Evolutionary conservation across 176 grass and related monocot species (phyloP).

Genomic region (Neostapfia colusana): DNA sequence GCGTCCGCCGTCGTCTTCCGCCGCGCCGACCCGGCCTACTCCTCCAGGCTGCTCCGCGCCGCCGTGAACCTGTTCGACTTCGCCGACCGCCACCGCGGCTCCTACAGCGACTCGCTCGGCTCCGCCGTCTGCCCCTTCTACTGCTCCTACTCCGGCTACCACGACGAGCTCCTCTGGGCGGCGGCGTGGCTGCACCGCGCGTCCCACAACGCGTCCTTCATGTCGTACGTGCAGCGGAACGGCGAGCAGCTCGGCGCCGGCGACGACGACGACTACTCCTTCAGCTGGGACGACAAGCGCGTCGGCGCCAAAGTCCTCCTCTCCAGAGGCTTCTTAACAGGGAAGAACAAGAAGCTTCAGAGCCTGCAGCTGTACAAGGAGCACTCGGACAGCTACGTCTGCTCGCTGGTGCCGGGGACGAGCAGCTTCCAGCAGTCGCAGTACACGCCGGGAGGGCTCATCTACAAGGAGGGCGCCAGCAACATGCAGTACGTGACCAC

Average conservation of each 20-base stretch:
- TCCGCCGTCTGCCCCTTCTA: conserved; percentile 64
- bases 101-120: conserved; percentile 66
- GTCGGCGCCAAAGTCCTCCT: conserved; percentile 72
- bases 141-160: conserved; percentile 91
- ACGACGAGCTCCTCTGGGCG: conserved; percentile 85
- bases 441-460: conserved; percentile 66
- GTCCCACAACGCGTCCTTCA: conserved; percentile 63
- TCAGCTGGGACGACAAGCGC: conserved; percentile 96
- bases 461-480: conserved; percentile 66
- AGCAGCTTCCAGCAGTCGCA: conserved; percentile 55
- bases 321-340: conserved; percentile 57
- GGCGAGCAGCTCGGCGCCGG: conserved; percentile 58
- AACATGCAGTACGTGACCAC: conserved; percentile 92
- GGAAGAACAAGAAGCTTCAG: conserved; percentile 45
- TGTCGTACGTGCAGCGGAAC: conserved; percentile 67
- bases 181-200: conserved; percentile 90
- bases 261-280: conserved; percentile 76
- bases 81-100: conserved; percentile 67
- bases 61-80: conserved; percentile 64
- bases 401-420: conserved; percentile 73
- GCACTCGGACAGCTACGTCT: conserved; percentile 84
- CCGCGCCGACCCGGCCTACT: conserved; percentile 66
- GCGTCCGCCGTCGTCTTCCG: conserved; percentile 76
- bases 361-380: conserved; percentile 68
- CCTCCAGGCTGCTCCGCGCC: conserved; percentile 46